Base-by-base conservation (phyloP, 2,329 filamentous ascomycete genomes). In the Neonectria neomacrospora region DNA sequence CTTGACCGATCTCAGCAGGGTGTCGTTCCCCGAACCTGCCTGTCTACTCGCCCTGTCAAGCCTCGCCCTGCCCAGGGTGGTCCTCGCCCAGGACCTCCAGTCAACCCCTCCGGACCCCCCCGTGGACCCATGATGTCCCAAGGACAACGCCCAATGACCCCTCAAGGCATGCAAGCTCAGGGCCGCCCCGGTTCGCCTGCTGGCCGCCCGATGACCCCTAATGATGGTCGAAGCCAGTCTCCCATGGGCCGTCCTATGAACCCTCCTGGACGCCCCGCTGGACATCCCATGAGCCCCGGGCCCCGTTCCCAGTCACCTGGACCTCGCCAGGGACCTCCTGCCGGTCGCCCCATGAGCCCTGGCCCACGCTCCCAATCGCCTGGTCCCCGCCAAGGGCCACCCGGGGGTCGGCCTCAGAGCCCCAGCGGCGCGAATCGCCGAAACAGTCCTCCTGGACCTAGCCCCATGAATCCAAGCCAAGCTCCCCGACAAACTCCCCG, bases 1-100 rank as follows among this genome's bases (percentile, higher is more conserved):
- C 90, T 98, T 73, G 94, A 98, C 79, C 91, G 94, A 67, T 94
- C 93, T 64, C 86, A 92, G 73, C 94, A 98, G 82, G 96, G 96
- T 82, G 96, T 98, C 55, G 93, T 92, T 61, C 96, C 96, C 14
- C 89, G 96, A 71, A 97, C 94, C 39, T 99, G 96, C 80, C 85
- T 99, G 53, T 98, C 96, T 14, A 92, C 93, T 61, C 90, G 94
- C 53, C 93, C 95, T 18, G 91, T 98, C 66, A 97, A 96, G 83
- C 93, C 94, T 50, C 91, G 94, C 48, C 83, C 87, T 42, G 82
- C 81, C 20, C 82, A 79, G 57, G 81, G 81, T 32, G 82, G 82
- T 54, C 84, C 84, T 55, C 81, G 83, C 18, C 64, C 65, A 64
- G 86, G 86, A 39, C 86, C 83, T 64, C 85, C 86, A 3, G 78